These are phyloP conservation scores for Citropsis articulata DNA, from an alignment of 345 rosid species.

Conservation along the genomic window DNA sequence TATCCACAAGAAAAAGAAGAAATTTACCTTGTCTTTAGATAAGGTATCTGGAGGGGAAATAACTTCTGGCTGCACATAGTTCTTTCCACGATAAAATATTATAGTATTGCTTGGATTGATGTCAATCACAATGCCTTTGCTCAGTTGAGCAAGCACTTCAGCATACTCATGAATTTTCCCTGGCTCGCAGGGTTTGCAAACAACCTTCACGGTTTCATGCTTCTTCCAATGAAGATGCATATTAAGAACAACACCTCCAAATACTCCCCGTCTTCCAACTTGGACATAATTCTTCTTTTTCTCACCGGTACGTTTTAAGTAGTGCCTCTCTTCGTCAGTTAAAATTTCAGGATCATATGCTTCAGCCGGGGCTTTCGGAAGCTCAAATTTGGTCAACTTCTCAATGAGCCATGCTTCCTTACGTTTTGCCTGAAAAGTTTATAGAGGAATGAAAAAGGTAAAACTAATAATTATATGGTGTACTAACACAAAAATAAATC, in stretches of 20 bases:
- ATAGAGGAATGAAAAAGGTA: neutral
- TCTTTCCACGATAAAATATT: constrained; percentile 84
- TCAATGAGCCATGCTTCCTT: constrained; percentile 92
- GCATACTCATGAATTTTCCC: constrained; percentile 86
- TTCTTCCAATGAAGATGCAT: constrained; percentile 99
- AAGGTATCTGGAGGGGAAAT: constrained; percentile 79
- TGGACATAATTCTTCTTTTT: constrained; percentile 80
- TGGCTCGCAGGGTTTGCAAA: constrained; percentile 80
- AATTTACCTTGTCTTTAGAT: constrained; percentile 66
- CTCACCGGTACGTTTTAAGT: constrained; percentile 84
- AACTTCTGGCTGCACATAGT: constrained; percentile 73
- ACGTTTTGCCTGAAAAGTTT: constrained; percentile 59
- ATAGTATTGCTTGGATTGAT: constrained; percentile 66
- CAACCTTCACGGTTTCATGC: constrained; percentile 90
- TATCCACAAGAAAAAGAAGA: neutral
- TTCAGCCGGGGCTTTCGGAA: constrained; percentile 54
- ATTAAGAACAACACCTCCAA: constrained; percentile 93
- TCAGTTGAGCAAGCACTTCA: constrained; percentile 71
- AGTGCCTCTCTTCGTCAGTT: constrained; percentile 93
- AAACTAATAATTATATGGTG: neutral
- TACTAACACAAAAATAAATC: neutral
- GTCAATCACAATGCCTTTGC: constrained; percentile 84
- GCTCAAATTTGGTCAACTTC: constrained; percentile 71
- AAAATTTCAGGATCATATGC: constrained; percentile 75
- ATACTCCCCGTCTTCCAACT: constrained; percentile 91